Evolutionary conservation across 2,329 filamentous ascomycete genomes (phyloP).

Genomic region (Orbilia javanica): DNA sequence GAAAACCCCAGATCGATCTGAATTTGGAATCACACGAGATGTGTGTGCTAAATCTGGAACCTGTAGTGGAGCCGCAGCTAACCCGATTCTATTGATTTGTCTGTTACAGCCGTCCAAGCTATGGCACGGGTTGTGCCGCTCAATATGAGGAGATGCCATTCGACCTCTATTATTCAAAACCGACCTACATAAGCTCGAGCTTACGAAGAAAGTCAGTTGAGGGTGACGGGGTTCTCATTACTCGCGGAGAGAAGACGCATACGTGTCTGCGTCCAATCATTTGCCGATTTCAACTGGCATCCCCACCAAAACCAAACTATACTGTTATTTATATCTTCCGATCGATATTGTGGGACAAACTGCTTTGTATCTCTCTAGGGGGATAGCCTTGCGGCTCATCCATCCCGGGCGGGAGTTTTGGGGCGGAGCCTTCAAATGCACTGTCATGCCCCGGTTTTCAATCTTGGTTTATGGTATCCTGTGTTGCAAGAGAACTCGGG

Average conservation of each 20-base stretch:
- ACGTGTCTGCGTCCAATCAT: slow-evolving; percentile 36
- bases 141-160: slow-evolving; percentile 17
- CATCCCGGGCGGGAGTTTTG: slow-evolving; percentile 31
- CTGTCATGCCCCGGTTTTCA: slow-evolving; percentile 26
- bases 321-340: slow-evolving; percentile 42
- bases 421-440: slow-evolving; percentile 33
- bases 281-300: not conserved
- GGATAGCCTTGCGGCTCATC: slow-evolving; percentile 29
- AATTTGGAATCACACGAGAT: slow-evolving; percentile 52
- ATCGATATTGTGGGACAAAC: slow-evolving; percentile 20
- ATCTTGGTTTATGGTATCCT: not conserved
- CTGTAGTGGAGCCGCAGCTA: slow-evolving; percentile 51
- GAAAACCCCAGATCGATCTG: slow-evolving; percentile 19
- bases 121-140: slow-evolving; percentile 20
- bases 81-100: slow-evolving; percentile 31
- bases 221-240: not conserved
- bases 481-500: slow-evolving; percentile 3
- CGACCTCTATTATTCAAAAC: slow-evolving; percentile 21
- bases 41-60: slow-evolving; percentile 50
- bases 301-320: slow-evolving; percentile 14
- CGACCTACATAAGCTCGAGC: not conserved
- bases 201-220: slow-evolving; percentile 29
- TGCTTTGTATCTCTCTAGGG: slow-evolving; percentile 1
- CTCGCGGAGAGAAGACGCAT: slow-evolving; percentile 15
- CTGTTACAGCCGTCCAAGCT: slow-evolving; percentile 22